Evolutionary conservation across 2,329 filamentous ascomycete species (phyloP).

Genomic region (Shiraia sp.): DNA sequence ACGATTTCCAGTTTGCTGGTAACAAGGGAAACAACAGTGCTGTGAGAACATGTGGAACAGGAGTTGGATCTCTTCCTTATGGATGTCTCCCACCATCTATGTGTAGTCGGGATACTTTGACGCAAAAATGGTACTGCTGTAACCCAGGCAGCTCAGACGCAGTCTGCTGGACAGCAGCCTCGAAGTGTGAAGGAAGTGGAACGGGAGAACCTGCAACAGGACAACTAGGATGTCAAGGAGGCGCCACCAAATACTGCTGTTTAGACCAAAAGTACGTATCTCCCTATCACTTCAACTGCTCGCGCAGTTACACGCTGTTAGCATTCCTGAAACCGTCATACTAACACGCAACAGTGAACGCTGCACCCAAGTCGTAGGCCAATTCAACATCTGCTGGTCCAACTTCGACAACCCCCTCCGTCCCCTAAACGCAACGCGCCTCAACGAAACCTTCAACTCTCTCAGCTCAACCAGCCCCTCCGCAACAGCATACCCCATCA

Average conservation of each 20-base stretch:
- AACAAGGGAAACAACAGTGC: conserved; percentile 1
- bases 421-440: conserved; percentile 7
- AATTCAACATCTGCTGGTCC: conserved; percentile 34
- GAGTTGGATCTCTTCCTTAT: conserved; percentile 2
- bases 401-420: conserved; percentile 15
- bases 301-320: neutral
- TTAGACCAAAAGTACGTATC: conserved; percentile 1
- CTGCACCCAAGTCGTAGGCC: conserved; percentile 11
- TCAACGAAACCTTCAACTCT: conserved; percentile 24
- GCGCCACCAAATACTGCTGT: conserved; percentile 4
- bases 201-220: neutral
- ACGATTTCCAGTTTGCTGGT: conserved; percentile 1
- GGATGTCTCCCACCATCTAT: conserved; percentile 16
- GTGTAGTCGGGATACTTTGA: conserved; percentile 8
- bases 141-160: conserved; percentile 10
- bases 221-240: conserved; percentile 1
- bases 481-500: conserved; percentile 14
- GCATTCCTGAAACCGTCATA: no score
- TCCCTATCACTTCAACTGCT: neutral
- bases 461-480: conserved; percentile 16
- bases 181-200: conserved; percentile 7
- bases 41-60: neutral
- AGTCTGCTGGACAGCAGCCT: conserved; percentile 18
- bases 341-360: conserved; percentile 12
- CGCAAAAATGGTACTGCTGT: conserved; percentile 25